Conservation (phyloP, 2,329 filamentous ascomycete genomes). For the Clarireedia paspali region DNA sequence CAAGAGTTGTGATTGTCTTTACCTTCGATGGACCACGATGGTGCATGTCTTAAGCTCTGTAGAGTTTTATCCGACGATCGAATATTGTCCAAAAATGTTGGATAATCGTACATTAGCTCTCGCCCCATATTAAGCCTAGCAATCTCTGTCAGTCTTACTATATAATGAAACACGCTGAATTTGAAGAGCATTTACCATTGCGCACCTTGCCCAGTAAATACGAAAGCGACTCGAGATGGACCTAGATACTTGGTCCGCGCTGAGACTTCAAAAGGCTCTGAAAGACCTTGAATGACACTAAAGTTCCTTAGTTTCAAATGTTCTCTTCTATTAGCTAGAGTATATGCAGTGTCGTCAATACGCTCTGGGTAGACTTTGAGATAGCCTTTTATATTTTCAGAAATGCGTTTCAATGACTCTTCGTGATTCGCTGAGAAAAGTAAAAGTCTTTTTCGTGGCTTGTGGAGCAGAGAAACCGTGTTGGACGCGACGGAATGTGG, state of each 20-base stretch:
- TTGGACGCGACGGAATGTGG: too few species aligned
- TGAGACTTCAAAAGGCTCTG: background rate
- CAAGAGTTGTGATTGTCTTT: background rate
- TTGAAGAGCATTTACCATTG: conserved; percentile 9
- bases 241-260: background rate
- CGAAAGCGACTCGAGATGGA: background rate
- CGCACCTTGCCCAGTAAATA: conserved; percentile 17
- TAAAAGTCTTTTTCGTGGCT: background rate
- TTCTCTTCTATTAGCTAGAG: background rate
- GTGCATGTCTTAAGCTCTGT: background rate
- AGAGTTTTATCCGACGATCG: background rate
- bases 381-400: background rate
- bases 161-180: background rate
- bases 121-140: background rate
- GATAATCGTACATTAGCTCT: background rate
- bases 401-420: background rate
- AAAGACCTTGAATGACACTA: background rate
- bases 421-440: background rate
- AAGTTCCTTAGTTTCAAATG: background rate
- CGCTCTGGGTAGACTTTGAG: background rate
- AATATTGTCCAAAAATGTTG: background rate
- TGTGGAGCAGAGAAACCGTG: background rate
- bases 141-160: background rate
- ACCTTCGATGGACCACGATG: background rate
- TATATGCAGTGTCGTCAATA: background rate